Conservation (phyloP, 495 filamentous ascomycete genomes). For the Penicillium chermesinum region DNA sequence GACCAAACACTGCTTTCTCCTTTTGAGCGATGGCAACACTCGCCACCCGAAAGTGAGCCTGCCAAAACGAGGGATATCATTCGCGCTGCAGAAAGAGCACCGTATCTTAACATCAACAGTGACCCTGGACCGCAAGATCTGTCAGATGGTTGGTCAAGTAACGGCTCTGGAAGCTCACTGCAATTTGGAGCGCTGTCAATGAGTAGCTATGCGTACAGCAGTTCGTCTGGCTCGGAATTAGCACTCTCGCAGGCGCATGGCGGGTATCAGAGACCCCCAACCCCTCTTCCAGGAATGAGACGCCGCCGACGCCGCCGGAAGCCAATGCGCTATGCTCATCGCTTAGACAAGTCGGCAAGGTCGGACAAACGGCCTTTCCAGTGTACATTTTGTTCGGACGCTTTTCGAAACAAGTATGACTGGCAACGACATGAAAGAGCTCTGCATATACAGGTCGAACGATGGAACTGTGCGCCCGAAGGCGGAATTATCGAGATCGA, state of each 20-base stretch:
- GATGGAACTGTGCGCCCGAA: constrained; percentile 65
- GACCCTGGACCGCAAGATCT: neutral
- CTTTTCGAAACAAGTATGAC: constrained; percentile 72
- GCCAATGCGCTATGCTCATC: neutral
- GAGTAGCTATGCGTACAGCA: constrained; percentile 13
- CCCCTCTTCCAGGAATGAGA: neutral
- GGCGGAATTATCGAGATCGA: constrained; percentile 40
- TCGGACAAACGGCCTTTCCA: constrained; percentile 31
- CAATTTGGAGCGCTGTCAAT: constrained; percentile 8
- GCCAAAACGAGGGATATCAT: constrained; percentile 65
- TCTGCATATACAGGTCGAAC: constrained; percentile 64
- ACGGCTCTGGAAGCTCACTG: constrained; percentile 10
- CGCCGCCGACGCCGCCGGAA: constrained; percentile 6
- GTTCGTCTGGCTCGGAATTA: constrained; percentile 13
- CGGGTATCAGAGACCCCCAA: constrained; percentile 5
- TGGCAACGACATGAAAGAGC: constrained; percentile 79
- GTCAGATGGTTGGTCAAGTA: constrained; percentile 8
- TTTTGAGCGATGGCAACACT: constrained; percentile 67
- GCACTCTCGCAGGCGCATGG: neutral
- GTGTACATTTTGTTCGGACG: constrained; percentile 76
- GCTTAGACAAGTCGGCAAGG: neutral
- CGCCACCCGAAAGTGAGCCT: constrained; percentile 71
- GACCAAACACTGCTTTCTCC: constrained; percentile 33
- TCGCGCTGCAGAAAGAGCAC: constrained; percentile 44
- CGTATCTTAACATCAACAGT: neutral